These are phyloP conservation scores for Dioszegia aurantiaca DNA, from an alignment of 768 basidiomycete species.

Conservation along the genomic window DNA sequence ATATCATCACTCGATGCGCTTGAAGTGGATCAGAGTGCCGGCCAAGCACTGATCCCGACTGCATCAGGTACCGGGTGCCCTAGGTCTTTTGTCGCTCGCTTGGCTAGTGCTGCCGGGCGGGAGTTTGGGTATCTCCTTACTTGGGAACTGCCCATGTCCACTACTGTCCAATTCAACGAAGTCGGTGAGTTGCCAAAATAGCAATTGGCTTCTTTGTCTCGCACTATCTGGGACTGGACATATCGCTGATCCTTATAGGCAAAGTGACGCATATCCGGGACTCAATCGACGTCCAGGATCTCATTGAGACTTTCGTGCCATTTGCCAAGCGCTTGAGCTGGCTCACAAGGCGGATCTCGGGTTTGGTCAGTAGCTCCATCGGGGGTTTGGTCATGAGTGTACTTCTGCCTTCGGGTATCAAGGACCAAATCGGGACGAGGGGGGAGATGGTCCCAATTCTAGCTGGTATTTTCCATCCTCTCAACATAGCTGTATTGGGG, in stretches of 20 bases:
- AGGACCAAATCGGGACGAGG: neutral
- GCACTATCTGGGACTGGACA: neutral
- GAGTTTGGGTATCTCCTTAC: slow-evolving; percentile 29
- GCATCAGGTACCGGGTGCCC: slow-evolving; percentile 2
- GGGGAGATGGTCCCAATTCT: neutral
- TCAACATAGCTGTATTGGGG: too few relatives aligned
- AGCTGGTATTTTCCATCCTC: too few relatives aligned
- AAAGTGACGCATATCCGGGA: slow-evolving; percentile 39
- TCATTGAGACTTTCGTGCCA: slow-evolving; percentile 38
- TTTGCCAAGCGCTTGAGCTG: slow-evolving; percentile 33
- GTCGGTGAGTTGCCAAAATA: slow-evolving; percentile 19
- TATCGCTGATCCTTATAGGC: slow-evolving; percentile 19
- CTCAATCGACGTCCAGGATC: slow-evolving; percentile 36
- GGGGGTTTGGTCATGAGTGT: slow-evolving; percentile 17
- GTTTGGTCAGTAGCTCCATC: slow-evolving; percentile 21
- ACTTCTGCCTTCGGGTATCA: neutral
- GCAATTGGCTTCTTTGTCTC: neutral
- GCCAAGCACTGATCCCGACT: too few relatives aligned
- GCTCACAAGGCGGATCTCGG: slow-evolving; percentile 28
- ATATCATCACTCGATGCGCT: too few relatives aligned
- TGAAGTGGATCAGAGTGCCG: too few relatives aligned
- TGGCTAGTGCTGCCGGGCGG: slow-evolving; percentile 14
- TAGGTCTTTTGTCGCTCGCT: slow-evolving; percentile 18
- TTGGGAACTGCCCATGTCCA: slow-evolving; percentile 36
- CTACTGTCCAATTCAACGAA: slow-evolving; percentile 43